Conservation (phyloP, 805 yeast genomes). For the Grigorovia humatica region DNA sequence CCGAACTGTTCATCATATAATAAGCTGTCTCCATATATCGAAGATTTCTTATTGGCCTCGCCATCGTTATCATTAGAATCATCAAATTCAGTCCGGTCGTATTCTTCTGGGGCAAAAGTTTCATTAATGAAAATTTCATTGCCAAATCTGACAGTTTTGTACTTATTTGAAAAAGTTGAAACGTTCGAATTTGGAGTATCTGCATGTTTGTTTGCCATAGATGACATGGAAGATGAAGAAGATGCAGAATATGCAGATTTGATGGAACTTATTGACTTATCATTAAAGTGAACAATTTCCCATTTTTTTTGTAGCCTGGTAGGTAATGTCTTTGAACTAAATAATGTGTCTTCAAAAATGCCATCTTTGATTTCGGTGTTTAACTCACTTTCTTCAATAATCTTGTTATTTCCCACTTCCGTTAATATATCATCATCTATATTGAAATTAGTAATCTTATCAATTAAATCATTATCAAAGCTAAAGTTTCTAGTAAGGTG, state of each 20-base stretch:
- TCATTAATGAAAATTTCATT: conserved; percentile 20
- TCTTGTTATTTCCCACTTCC: neutral
- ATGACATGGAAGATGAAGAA: neutral
- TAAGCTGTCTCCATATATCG: conserved; percentile 1
- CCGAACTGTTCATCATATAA: conserved; percentile 9
- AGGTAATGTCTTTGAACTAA: conserved; percentile 1
- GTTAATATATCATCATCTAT: neutral
- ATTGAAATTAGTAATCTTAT: neutral
- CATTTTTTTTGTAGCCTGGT: conserved; percentile 16
- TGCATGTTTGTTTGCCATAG: neutral
- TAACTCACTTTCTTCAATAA: neutral
- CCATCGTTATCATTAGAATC: neutral
- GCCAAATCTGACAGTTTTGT: conserved; percentile 18
- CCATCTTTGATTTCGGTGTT: neutral
- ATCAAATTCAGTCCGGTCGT: conserved; percentile 19
- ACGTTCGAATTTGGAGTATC: neutral
- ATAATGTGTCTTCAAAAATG: neutral
- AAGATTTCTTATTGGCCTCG: conserved; percentile 4
- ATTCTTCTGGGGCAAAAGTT: conserved; percentile 22
- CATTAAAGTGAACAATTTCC: conserved; percentile 13
- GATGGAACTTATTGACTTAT: neutral
- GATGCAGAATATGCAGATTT: neutral
- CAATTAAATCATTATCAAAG: neutral
- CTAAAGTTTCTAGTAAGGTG: neutral
- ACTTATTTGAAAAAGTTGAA: neutral